Evolutionary conservation across 352 stramenopile genomes (phyloP), one percentile per base, ranked within the genome.

Genomic region (Aphanomyces cochlioides): DNA sequence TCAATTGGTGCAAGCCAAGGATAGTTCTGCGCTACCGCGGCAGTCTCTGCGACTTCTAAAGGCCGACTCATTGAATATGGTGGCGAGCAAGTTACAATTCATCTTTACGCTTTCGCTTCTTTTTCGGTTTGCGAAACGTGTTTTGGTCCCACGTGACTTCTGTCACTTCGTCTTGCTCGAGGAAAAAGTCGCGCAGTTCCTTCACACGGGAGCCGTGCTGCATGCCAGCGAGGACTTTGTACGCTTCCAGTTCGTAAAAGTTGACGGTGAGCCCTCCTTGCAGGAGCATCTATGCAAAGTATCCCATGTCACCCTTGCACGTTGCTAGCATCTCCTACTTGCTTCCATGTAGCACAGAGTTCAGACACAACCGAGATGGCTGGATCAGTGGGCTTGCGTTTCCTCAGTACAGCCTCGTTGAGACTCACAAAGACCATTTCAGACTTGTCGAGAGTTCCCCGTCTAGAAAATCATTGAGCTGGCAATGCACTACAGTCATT

Each of bases 361-460:
- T 70, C 64, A 3, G 64, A 70, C 8, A 70, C 34, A 17, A 48
- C 40, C 37, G 56, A 59, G n/a, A 48, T 37, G 12, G 15, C 34
- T 4, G 64, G 64, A 21, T 70, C 34, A 19, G 17, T 41, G 7
- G 43, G 40, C 17, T 39, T 48, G 19, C 43, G 37, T 8, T 7
- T 45, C 17, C 34, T 36, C 4, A 70, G 7, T 7, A 17, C n/a
- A 15, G 28, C 15, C 28, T 53, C 36, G 7, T 70, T 45, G 7
- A 70, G 47, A 17, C 47, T 61, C 10, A 70, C 64, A 53, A 70
- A 70, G 7, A 70, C 64, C 43, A 70, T 70, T 28, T 70, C 64
- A 21, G 64, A 70, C 39, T 70, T 70, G 40, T 70, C 64, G 0
- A 70, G 47, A 12, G n/a, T 54, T 45, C 50, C 36, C n/a, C 37